Conservation (phyloP, 2,329 filamentous ascomycete species). For the Colletotrichum neosansevieriae region DNA sequence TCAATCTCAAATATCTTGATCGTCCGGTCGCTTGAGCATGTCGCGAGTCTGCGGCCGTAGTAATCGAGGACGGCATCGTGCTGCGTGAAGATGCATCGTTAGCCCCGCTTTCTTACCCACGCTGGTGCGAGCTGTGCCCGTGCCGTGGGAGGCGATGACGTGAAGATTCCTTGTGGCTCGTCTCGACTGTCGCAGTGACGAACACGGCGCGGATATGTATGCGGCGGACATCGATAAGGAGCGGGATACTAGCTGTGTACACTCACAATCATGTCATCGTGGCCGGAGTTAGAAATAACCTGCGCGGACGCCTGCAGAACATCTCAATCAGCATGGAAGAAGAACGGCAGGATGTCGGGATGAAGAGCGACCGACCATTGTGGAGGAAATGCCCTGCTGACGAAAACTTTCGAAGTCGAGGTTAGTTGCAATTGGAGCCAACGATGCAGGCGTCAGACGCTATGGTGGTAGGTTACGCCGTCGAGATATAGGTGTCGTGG, state of each 20-base stretch:
- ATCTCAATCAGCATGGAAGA: constrained; percentile 7
- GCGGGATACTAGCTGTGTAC: constrained; percentile 1
- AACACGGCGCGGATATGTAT: not conserved
- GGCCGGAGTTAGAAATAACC: constrained; percentile 64
- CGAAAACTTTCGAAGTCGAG: too few species aligned
- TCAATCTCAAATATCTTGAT: constrained; percentile 99
- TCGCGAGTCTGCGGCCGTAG: constrained; percentile 95
- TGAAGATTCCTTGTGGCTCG: not conserved
- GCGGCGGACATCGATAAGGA: not conserved
- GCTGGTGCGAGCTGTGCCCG: not conserved
- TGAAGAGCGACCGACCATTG: constrained; percentile 15
- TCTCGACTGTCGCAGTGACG: too few species aligned
- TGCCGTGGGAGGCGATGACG: not conserved
- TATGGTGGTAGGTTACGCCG: too few species aligned
- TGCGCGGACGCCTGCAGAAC: constrained; percentile 49
- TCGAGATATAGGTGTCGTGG: too few species aligned
- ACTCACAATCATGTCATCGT: constrained; percentile 99
- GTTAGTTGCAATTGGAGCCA: too few species aligned
- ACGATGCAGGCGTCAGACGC: too few species aligned
- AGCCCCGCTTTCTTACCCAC: constrained; percentile 2
- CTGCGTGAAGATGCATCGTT: constrained; percentile 56
- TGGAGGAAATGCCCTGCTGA: not conserved
- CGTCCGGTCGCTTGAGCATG: constrained; percentile 97
- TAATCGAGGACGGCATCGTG: constrained; percentile 99
- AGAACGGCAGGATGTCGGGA: not conserved